Evolutionary conservation across 805 yeast genomes (phyloP).

Genomic region (Barnettozyma populi): DNA sequence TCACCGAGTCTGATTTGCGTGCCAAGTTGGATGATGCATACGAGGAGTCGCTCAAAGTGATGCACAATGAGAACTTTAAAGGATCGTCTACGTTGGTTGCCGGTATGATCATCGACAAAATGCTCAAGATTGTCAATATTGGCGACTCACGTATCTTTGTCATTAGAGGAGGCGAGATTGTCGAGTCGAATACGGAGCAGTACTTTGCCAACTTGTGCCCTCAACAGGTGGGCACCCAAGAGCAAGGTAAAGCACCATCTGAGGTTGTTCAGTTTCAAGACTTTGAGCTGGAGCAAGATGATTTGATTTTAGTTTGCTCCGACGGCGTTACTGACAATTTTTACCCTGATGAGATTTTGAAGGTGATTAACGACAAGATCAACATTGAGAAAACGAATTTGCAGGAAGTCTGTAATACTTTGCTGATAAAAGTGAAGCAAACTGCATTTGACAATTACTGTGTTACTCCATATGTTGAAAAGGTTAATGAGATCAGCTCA

Average conservation of each 20-base stretch:
- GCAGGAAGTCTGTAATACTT: slow-evolving; percentile 34
- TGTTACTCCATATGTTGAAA: slow-evolving; percentile 48
- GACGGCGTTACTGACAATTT: slow-evolving; percentile 52
- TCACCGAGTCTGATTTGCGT: slow-evolving; percentile 37
- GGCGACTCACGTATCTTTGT: slow-evolving; percentile 47
- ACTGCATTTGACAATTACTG: slow-evolving; percentile 49
- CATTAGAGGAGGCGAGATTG: slow-evolving; percentile 40
- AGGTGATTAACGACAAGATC: slow-evolving; percentile 31
- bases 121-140: slow-evolving; percentile 42
- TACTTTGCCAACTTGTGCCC: slow-evolving; percentile 44
- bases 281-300: slow-evolving; percentile 34
- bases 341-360: slow-evolving; percentile 41
- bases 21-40: slow-evolving; percentile 42
- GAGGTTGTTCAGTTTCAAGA: slow-evolving; percentile 42
- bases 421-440: slow-evolving; percentile 40
- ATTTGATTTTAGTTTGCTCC: slow-evolving; percentile 42
- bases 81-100: slow-evolving; percentile 47
- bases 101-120: slow-evolving; percentile 44
- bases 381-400: slow-evolving; percentile 26
- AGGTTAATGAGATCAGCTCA: slow-evolving; percentile 35
- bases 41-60: slow-evolving; percentile 42
- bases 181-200: slow-evolving; percentile 41
- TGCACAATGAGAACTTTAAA: slow-evolving; percentile 41
- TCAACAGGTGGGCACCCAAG: slow-evolving; percentile 49
- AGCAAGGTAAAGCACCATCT: slow-evolving; percentile 37